Base-by-base conservation (phyloP, 2,329 filamentous ascomycete species). In the Trichoderma sp. region DNA sequence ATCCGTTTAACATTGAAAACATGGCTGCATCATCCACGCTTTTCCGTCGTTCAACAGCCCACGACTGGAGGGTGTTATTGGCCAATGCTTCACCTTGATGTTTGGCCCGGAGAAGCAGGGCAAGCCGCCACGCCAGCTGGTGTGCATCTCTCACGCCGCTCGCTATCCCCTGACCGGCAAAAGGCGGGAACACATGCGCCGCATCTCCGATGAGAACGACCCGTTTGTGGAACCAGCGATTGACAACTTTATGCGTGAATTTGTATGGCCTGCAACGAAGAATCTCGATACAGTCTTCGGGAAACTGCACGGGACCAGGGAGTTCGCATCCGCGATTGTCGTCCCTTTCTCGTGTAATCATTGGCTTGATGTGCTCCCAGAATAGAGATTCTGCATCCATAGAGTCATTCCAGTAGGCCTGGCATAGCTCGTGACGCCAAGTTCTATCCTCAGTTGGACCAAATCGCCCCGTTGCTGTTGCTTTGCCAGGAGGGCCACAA, bases 101-200 rank as follows among this genome's bases (percentile, higher is more conserved):
- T n/a, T 42, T 42, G 39, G 39, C 9, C 4, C 8, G 39, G 50
- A 53, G 50, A 29, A n/a, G 34, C 15, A 69, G 17, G 13, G 64
- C 19, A 10, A 79, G 69, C 3, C 77, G 75, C 77, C 77, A 77
- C 6, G 73, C 74, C 5, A 80, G 71, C 35, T 73, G 70, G 10
- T 76, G 72, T 3, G 78, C 77, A 61, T 79, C 78, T 2, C 76
- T 70, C 17, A 79, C 63, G 7, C 78, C 77, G 37, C 73, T 74
- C 17, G 75, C 76, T 45, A 79, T 78, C 3, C 77, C 78, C 66
- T 79, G 77, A 0, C 75, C 77, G 6, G 74, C 78, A 65, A 79
- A 84, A 3, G 83, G 83, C 5, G 83, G 83, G 69, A 85, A 84
- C 5, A 85, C 84, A 70, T 85, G 83, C 1, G 83, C 83, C 5